phyloP scores from a whole-genome alignment of 23 red algal genomes.

The Cyanidioschyzon merolae region DNA sequence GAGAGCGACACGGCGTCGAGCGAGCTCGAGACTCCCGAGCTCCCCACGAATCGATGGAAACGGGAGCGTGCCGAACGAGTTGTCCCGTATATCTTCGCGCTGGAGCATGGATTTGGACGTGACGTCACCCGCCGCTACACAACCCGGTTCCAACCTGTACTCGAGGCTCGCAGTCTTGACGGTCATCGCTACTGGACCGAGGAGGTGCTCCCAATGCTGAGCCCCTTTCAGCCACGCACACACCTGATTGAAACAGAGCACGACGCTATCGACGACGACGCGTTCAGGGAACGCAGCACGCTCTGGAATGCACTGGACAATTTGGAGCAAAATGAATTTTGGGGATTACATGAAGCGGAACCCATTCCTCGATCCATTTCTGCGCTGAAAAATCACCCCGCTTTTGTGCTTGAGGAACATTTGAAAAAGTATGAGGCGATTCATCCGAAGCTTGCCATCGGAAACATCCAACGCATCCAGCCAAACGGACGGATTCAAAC shows the following conservation, averaged over 20 bases:
- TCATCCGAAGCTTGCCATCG: constrained; percentile 42
- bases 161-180: not conserved
- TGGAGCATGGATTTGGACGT: not conserved
- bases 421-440: constrained; percentile 86
- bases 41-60: not conserved
- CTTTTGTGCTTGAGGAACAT: constrained; percentile 68
- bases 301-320: not conserved
- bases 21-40: not conserved
- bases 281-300: not conserved
- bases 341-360: constrained; percentile 17
- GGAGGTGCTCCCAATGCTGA: not conserved
- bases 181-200: constrained; percentile 21
- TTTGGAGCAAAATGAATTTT: constrained; percentile 1
- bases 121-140: constrained; percentile 28
- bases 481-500: not conserved
- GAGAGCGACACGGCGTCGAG: not conserved
- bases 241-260: not conserved
- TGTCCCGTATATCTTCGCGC: constrained; percentile 16
- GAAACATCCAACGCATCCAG: constrained; percentile 31
- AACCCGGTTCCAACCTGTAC: not conserved
- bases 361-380: constrained; percentile 41
- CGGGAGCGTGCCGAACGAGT: not conserved
- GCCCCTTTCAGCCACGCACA: not conserved
- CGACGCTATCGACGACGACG: not conserved
- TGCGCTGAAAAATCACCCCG: constrained; percentile 53